phyloP scores from a whole-genome alignment of 2,329 filamentous ascomycete genomes.

The Rhynchosporium secalis region DNA sequence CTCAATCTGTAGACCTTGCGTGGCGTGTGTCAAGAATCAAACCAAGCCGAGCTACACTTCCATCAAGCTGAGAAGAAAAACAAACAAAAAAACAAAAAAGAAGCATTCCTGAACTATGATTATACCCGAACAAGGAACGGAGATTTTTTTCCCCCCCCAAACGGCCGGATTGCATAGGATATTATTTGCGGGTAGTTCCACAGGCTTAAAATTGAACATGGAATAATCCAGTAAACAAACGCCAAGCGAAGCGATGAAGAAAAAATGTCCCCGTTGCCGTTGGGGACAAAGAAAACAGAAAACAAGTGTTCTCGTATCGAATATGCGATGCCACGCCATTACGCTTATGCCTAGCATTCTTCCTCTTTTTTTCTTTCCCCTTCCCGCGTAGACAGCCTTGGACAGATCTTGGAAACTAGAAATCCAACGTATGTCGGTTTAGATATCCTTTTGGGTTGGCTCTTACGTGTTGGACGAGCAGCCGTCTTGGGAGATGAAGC shows the following conservation, averaged over 20 bases:
- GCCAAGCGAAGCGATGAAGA: background rate
- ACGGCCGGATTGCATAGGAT: background rate
- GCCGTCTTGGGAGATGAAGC: background rate
- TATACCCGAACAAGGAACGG: no score
- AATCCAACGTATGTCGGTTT: background rate
- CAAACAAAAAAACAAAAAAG: no score
- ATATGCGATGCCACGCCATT: slow-evolving; percentile 7
- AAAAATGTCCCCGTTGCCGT: no score
- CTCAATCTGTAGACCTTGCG: no score
- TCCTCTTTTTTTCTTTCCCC: background rate
- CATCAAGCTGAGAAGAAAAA: no score
- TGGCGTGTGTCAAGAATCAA: no score
- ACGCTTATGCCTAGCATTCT: background rate
- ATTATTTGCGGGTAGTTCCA: background rate
- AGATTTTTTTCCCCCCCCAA: no score
- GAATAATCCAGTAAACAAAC: background rate
- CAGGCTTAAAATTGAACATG: background rate
- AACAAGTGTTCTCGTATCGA: background rate
- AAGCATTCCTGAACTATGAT: no score
- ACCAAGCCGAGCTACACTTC: no score
- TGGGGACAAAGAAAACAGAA: no score
- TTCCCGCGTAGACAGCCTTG: background rate
- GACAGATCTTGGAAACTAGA: background rate
- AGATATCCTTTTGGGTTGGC: background rate
- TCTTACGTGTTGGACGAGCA: background rate